These are phyloP conservation scores for Angophora floribunda DNA, from an alignment of 345 rosid genomes.

Conservation along the genomic window DNA sequence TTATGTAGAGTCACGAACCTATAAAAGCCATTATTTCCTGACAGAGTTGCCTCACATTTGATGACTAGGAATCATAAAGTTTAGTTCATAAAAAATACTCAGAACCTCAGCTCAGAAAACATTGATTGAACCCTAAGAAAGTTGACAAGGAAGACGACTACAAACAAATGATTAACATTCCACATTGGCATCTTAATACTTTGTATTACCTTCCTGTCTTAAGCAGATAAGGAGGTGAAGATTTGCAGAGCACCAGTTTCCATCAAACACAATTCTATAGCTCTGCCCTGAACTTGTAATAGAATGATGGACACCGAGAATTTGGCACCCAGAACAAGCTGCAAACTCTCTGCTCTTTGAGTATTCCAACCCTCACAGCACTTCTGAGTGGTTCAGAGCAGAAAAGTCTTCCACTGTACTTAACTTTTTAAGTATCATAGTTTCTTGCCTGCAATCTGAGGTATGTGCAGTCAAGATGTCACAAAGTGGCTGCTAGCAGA, in stretches of 20 bases:
- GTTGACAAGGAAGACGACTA: background rate
- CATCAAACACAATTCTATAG: background rate
- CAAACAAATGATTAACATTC: background rate
- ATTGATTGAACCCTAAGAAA: background rate
- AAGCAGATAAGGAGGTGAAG: background rate
- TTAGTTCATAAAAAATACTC: background rate
- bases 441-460: conserved; percentile 72
- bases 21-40: background rate
- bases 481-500: background rate
- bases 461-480: conserved; percentile 25
- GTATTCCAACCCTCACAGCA: background rate
- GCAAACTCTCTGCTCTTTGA: background rate
- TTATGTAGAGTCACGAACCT: background rate
- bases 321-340: background rate
- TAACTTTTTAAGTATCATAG: conserved; percentile 55
- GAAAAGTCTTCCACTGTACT: conserved; percentile 32
- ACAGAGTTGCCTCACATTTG: background rate
- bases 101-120: background rate
- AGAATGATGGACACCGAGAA: background rate
- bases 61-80: background rate
- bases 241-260: background rate
- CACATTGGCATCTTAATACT: background rate
- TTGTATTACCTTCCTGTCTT: background rate
- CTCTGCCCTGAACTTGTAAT: background rate
- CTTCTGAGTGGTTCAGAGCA: background rate